Evolutionary conservation across 2,329 filamentous ascomycete genomes (phyloP).

Genomic region (Byssochlamys sp.): DNA sequence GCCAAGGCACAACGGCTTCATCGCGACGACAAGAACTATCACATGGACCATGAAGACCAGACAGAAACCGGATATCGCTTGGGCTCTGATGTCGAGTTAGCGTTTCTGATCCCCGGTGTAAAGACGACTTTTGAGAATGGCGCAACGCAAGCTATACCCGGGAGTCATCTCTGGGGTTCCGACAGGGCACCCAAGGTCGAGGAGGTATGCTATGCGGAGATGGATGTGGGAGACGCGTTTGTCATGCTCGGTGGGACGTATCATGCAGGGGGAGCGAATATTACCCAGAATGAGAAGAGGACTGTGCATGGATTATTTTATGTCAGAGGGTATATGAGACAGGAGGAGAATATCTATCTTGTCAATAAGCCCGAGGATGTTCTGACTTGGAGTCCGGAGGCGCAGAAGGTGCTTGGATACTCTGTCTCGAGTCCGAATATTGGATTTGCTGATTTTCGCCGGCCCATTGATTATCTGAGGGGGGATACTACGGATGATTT

Average conservation of each 20-base stretch:
- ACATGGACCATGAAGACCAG: conserved; percentile 23
- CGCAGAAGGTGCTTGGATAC: not conserved
- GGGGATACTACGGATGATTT: not conserved
- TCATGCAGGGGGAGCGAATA: conserved; percentile 34
- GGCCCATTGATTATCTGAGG: not conserved
- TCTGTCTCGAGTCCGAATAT: not conserved
- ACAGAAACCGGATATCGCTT: conserved; percentile 32
- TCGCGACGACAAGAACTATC: conserved; percentile 29
- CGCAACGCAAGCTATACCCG: conserved; percentile 34
- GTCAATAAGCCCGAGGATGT: not conserved
- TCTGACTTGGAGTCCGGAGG: not conserved
- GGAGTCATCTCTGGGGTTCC: conserved; percentile 33
- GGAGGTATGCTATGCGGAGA: conserved; percentile 32
- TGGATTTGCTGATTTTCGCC: not conserved
- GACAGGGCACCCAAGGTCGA: conserved; percentile 28
- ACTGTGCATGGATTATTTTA: not conserved
- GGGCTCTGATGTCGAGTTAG: not conserved
- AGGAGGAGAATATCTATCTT: not conserved
- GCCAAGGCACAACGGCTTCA: conserved; percentile 32
- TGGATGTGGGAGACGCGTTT: conserved; percentile 33
- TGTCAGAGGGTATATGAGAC: not conserved
- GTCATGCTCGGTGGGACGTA: conserved; percentile 34
- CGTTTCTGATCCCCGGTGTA: conserved; percentile 22
- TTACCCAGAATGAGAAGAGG: conserved; percentile 12
- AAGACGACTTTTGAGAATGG: conserved; percentile 36